These are phyloP conservation scores for Ceraceosorus guamensis DNA, from an alignment of 1,284 basidiomycete species.

Conservation along the genomic window DNA sequence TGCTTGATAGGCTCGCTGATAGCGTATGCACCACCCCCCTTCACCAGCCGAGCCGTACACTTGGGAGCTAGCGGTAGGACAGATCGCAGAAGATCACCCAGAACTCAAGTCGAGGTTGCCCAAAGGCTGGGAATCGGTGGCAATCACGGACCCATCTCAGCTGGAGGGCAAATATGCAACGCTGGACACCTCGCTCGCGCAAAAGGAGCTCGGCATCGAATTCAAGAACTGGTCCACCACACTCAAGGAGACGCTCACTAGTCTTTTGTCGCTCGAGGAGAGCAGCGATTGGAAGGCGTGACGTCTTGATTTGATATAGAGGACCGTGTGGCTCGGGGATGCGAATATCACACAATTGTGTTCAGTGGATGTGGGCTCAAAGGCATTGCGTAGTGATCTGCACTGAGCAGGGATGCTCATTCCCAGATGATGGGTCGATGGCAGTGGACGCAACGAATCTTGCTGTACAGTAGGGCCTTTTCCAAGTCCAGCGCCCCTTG, in stretches of 20 bases:
- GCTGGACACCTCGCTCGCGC: slow-evolving; percentile 27
- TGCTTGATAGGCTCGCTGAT: neutral
- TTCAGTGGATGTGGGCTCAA: too few relatives aligned
- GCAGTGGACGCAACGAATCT: too few relatives aligned
- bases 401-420: too few relatives aligned
- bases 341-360: too few relatives aligned
- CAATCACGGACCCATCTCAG: slow-evolving; percentile 2
- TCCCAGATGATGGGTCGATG: too few relatives aligned
- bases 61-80: slow-evolving; percentile 29
- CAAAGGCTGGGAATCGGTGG: slow-evolving; percentile 29
- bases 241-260: slow-evolving; percentile 30
- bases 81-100: slow-evolving; percentile 23
- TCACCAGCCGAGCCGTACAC: slow-evolving; percentile 25
- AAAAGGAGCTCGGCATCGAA: slow-evolving; percentile 18
- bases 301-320: too few relatives aligned
- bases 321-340: too few relatives aligned
- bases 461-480: too few relatives aligned
- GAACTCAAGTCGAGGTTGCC: slow-evolving; percentile 27
- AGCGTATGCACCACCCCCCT: neutral
- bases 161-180: slow-evolving; percentile 15
- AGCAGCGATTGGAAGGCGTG: slow-evolving; percentile 12
- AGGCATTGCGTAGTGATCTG: too few relatives aligned
- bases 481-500: too few relatives aligned
- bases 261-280: slow-evolving; percentile 29
- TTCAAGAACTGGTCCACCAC: slow-evolving; percentile 35